Base-by-base conservation (phyloP, 2,329 filamentous ascomycete species). In the Sarocladium oryzae region DNA sequence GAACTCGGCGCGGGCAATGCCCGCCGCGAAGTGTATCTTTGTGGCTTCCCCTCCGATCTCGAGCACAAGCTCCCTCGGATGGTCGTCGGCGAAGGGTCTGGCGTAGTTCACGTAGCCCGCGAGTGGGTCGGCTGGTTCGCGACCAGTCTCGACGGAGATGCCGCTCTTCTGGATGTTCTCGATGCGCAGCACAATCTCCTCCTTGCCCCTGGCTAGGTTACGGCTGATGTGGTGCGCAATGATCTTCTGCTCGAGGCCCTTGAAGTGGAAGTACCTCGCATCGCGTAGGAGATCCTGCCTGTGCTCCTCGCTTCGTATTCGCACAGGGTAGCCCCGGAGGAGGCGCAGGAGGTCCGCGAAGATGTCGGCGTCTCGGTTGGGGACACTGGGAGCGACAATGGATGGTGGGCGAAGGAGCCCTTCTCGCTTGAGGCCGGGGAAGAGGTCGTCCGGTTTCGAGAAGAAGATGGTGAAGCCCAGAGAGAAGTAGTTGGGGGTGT, bases 401-500 rank as follows among this genome's bases (percentile, higher is more conserved):
- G 88, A 86, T 0, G 92, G 92, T 1, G 92, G 92, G 0, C 92
- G 85, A 37, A 96, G 81, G 18, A 96, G 79, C 13, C 84, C 82
- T 54, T 84, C 81, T 49, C 89, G 82, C 53, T 90, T 83, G 1
- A 96, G 78, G 1, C 91, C 92, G 0, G 92, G 92, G 59, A 96
- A 96, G 5, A 90, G 79, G 60, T 95, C 86, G 13, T 81, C 76
- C 0, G 88, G 88, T 2, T 82, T 83, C 15, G 84, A 85, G 71
- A 96, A 95, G 76, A 95, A 95, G 59, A 89, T 81, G 33, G 84
- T 86, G 62, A 95, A 96, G 53, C 91, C 91, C 3, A 96, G 79
- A 0, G 89, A 86, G 74, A 97, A 97, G 76, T 90, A 97, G 67
- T 97, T 97, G 11, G 91, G 91, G n/a, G 83, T 85, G 69, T 97